Base-by-base conservation (phyloP, 345 rosid species). In the Syzygium aqueum region DNA sequence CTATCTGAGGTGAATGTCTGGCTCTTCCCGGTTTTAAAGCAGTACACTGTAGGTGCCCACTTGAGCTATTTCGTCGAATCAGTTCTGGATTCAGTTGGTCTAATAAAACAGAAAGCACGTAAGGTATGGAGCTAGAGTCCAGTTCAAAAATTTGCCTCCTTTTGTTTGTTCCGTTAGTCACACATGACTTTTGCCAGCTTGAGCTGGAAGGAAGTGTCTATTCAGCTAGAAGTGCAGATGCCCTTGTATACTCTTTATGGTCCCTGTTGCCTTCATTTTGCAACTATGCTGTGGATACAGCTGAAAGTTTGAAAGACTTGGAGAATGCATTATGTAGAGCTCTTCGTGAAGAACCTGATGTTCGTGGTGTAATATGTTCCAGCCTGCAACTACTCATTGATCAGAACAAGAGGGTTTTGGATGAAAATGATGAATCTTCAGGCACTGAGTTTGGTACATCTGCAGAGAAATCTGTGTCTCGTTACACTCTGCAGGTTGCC, bases 1-100 rank as follows among this genome's bases (percentile, higher is more conserved):
- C 93, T 95, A 67, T 94, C 98, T 87, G 93, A 95, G 89, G 96
- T 94, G 85, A 97, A 97, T 84, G 95, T 94, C 77, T 96, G 99
- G 98, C 97, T 97, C 86, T 94, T 97, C 89, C 99, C 99, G 63
- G 94, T 96, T 89, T 88, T 97, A 91, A 97, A 96, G 97, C 98
- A 95, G 92, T 91, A 97, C 90, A 94, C 95, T 30, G 90, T 94
- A 78, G 98, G 99, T 86, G 99, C 96, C 85, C 94, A 87, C 86
- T 91, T 97, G 88, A 93, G 93, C 90, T 97, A 94, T 94, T 96
- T 94, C 89, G 86, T 87, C 11, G 94, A 97, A 61, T 90, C 94
- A 84, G 85, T 95, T 87, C 91, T 96, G 92, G 90, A 91, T 77
- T 89, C 92, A 92, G 85, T 93, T 73, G 89, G 89, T 87, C 88